Percentiles rank a stretch among this genome's conserved stretches.
Evolutionary conservation across 1,139 yeast genomes (phyloP).

Genomic region (Geotrichum histeridarum): DNA sequence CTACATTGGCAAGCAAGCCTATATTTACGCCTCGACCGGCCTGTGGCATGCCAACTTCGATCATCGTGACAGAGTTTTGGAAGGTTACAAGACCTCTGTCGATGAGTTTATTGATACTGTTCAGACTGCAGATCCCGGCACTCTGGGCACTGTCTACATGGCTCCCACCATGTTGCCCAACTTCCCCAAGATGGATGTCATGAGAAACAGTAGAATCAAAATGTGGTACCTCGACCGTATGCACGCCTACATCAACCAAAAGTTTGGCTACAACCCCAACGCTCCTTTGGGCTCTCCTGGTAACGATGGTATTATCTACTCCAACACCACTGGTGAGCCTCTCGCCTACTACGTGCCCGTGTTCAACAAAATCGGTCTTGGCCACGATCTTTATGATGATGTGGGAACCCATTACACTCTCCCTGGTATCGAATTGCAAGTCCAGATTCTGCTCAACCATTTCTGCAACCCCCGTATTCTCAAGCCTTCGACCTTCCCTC

Average conservation of each 20-base stretch:
- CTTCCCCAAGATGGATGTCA: slow-evolving; percentile 6
- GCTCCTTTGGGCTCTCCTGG: neutral
- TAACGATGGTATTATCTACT: neutral
- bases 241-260: slow-evolving; percentile 8
- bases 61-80: neutral
- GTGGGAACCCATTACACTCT: slow-evolving; percentile 8
- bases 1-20: neutral
- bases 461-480: slow-evolving; percentile 6
- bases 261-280: slow-evolving; percentile 5
- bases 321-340: neutral
- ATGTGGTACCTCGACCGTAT: slow-evolving; percentile 4
- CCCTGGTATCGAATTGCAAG: neutral
- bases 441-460: slow-evolving; percentile 6
- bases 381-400: slow-evolving; percentile 5
- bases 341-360: slow-evolving; percentile 10
- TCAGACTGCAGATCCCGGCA: neutral
- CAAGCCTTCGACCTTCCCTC: neutral
- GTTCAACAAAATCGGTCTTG: slow-evolving; percentile 5
- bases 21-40: slow-evolving; percentile 14
- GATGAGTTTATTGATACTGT: slow-evolving; percentile 9
- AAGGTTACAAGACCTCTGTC: slow-evolving; percentile 2
- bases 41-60: slow-evolving; percentile 19
- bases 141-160: slow-evolving; percentile 11
- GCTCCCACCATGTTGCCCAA: slow-evolving; percentile 14
- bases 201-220: slow-evolving; percentile 6